Conservation (phyloP, 257 asterid genomes). For the Solanum tacnaense region DNA sequence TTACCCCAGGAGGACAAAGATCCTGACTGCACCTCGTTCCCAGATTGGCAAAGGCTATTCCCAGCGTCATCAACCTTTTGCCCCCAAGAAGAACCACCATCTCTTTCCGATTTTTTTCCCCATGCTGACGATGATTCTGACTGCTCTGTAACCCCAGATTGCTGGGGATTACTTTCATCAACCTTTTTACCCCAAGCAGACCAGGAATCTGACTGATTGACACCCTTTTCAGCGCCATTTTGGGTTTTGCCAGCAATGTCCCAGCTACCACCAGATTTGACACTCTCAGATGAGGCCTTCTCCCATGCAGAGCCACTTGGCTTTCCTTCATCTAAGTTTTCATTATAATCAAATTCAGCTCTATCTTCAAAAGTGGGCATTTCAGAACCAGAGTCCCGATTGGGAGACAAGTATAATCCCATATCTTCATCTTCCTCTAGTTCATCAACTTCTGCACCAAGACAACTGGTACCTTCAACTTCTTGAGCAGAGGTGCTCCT, state of each 20-base stretch:
- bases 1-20: constrained; percentile 12
- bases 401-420: constrained; percentile 62
- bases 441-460: constrained; percentile 72
- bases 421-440: constrained; percentile 48
- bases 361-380: constrained; percentile 76
- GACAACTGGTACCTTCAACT: constrained; percentile 53
- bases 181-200: constrained; percentile 32
- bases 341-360: constrained; percentile 29
- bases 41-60: neutral
- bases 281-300: constrained; percentile 7
- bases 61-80: neutral
- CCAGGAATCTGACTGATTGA: constrained; percentile 11
- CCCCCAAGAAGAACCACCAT: neutral
- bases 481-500: constrained; percentile 40
- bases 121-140: constrained; percentile 1
- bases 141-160: neutral
- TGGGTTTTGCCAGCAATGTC: constrained; percentile 3
- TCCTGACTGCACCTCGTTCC: neutral
- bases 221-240: neutral
- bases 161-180: neutral
- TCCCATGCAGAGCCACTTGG: constrained; percentile 20
- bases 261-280: constrained; percentile 11
- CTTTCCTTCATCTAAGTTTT: constrained; percentile 2
- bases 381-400: constrained; percentile 46
- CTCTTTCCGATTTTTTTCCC: constrained; percentile 10